These are phyloP conservation scores for Nemania sp. DNA, from an alignment of 2,329 filamentous ascomycete species.

Conservation along the genomic window DNA sequence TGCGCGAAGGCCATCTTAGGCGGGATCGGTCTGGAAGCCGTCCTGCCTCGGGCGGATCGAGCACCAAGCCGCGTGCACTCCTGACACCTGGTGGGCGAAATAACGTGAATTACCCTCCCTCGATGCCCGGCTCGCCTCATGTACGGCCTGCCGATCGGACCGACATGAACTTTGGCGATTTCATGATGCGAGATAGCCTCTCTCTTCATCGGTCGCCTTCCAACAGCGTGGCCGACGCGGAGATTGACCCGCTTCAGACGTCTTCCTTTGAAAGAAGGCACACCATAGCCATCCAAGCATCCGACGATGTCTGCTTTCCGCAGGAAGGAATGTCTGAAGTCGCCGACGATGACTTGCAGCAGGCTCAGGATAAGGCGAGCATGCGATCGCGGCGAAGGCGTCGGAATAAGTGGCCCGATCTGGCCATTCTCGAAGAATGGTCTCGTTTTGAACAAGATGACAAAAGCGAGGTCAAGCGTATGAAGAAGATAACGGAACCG, in stretches of 20 bases:
- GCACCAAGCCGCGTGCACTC: constrained; percentile 44
- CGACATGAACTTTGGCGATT: constrained; percentile 65
- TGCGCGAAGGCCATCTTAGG: constrained; percentile 44
- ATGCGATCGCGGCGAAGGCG: constrained; percentile 56
- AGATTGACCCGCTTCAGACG: constrained; percentile 36
- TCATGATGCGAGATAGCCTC: constrained; percentile 71
- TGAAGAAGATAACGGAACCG: constrained; percentile 92
- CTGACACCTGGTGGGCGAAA: constrained; percentile 50
- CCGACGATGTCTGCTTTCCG: constrained; percentile 93
- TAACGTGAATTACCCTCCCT: constrained; percentile 71
- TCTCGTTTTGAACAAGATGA: constrained; percentile 87
- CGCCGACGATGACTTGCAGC: constrained; percentile 71
- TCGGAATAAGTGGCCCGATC: constrained; percentile 80
- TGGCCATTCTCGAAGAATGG: constrained; percentile 85
- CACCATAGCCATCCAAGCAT: constrained; percentile 65
- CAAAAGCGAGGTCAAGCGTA: constrained; percentile 77
- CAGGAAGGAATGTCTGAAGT: constrained; percentile 77
- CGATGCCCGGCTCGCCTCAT: constrained; percentile 64
- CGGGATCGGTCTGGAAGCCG: constrained; percentile 43
- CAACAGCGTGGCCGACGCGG: constrained; percentile 28
- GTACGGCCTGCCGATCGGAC: constrained; percentile 53
- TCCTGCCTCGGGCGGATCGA: constrained; percentile 54
- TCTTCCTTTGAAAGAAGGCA: constrained; percentile 52
- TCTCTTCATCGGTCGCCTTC: constrained; percentile 38
- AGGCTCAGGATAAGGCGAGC: constrained; percentile 47